Evolutionary conservation across 2,329 filamentous ascomycete genomes (phyloP).

Genomic region (Hymenoscyphus albidus): DNA sequence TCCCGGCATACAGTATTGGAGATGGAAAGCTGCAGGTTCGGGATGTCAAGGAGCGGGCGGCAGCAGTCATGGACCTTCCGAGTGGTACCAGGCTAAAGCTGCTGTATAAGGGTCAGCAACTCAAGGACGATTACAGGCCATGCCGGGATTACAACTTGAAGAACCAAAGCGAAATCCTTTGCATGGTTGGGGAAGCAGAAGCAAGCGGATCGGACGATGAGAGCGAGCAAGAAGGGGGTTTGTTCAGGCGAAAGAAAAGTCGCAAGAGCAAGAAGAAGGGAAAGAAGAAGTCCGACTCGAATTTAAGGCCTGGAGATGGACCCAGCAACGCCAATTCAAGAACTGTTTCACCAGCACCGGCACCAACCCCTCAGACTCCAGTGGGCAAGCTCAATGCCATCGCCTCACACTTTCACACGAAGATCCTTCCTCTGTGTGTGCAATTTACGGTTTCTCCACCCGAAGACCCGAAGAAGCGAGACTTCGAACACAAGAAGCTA

Average conservation of each 20-base stretch:
- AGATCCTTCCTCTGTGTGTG: slow-evolving; percentile 62
- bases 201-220: slow-evolving; percentile 44
- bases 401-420: slow-evolving; percentile 57
- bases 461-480: slow-evolving; percentile 60
- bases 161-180: slow-evolving; percentile 58
- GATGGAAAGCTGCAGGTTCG: slow-evolving; percentile 66
- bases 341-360: slow-evolving; percentile 30
- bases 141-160: slow-evolving; percentile 59
- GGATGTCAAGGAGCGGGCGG: slow-evolving; percentile 65
- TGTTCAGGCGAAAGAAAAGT: slow-evolving; percentile 27
- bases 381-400: slow-evolving; percentile 66
- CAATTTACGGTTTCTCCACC: slow-evolving; percentile 62
- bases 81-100: slow-evolving; percentile 59
- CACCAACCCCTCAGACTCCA: slow-evolving; percentile 40
- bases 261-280: slow-evolving; percentile 43
- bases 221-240: slow-evolving; percentile 34
- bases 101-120: slow-evolving; percentile 67
- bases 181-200: slow-evolving; percentile 52
- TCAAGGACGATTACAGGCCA: slow-evolving; percentile 59
- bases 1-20: slow-evolving; percentile 71
- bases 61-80: slow-evolving; percentile 60
- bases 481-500: slow-evolving; percentile 71
- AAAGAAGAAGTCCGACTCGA: slow-evolving; percentile 31
- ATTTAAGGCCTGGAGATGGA: slow-evolving; percentile 37
- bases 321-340: slow-evolving; percentile 31